Evolutionary conservation across 257 asterid genomes (phyloP).

Genomic region (Gentiana straminea): DNA sequence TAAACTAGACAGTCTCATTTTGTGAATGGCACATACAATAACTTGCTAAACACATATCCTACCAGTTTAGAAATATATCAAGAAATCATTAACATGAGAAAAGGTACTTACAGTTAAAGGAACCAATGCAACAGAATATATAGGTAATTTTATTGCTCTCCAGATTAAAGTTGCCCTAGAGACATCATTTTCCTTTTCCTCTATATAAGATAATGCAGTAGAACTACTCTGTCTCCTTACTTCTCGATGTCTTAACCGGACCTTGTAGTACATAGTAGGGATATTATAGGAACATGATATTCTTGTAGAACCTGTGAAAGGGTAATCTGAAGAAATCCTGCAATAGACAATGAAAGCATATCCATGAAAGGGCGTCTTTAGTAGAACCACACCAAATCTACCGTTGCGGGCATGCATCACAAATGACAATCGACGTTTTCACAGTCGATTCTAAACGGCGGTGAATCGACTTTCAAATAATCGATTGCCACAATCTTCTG

Average conservation of each 20-base stretch:
- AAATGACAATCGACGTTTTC: too few relatives aligned
- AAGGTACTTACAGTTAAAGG: slow-evolving; percentile 59
- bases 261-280: slow-evolving; percentile 9
- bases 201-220: slow-evolving; percentile 12
- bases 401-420: too few relatives aligned
- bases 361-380: too few relatives aligned
- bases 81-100: background rate
- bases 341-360: slow-evolving; percentile 1
- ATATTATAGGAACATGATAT: slow-evolving; percentile 19
- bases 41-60: too few relatives aligned
- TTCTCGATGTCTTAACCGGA: slow-evolving; percentile 13
- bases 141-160: slow-evolving; percentile 84
- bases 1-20: too few relatives aligned
- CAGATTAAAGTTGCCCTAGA: slow-evolving; percentile 64
- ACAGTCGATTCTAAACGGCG: too few relatives aligned
- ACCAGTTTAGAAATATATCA: too few relatives aligned
- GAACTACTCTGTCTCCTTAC: slow-evolving; percentile 19
- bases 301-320: slow-evolving; percentile 17
- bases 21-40: too few relatives aligned
- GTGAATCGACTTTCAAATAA: too few relatives aligned
- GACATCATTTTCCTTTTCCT: slow-evolving; percentile 27
- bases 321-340: slow-evolving; percentile 31
- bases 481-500: too few relatives aligned
- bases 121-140: slow-evolving; percentile 52
- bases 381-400: too few relatives aligned